Percentiles rank a stretch among this genome's conserved stretches.
Conservation (phyloP, 306 rosid species). For the Castanea crenata region DNA sequence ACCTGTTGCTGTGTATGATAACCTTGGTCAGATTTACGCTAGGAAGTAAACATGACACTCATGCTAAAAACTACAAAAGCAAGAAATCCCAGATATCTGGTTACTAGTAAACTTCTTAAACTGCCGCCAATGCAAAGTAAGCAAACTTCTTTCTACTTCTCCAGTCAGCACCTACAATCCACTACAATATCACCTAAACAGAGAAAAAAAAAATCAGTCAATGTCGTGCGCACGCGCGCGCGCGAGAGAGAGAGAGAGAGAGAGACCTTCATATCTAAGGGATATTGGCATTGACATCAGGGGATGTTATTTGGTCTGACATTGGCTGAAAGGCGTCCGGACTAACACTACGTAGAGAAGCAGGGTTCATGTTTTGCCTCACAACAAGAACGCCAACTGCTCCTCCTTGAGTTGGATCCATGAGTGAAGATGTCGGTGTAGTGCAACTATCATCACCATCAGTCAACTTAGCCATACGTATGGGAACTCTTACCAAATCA, state of each 20-base stretch:
- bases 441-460: constrained; percentile 16
- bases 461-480: constrained; percentile 10
- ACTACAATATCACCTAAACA: not conserved
- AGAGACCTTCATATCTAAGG: not conserved
- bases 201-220: not conserved
- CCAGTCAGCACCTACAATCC: not conserved
- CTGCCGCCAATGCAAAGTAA: not conserved
- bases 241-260: not conserved
- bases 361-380: constrained; percentile 4
- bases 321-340: not conserved
- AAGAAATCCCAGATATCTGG: not conserved
- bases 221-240: not conserved
- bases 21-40: not conserved
- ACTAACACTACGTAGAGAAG: not conserved
- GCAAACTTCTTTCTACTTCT: not conserved
- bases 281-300: constrained; percentile 9
- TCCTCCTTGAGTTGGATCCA: constrained; percentile 8
- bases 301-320: not conserved
- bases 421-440: constrained; percentile 26
- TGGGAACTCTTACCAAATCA: constrained; percentile 6
- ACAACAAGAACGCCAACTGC: not conserved
- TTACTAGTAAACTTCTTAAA: not conserved
- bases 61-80: not conserved
- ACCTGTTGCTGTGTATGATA: too few species aligned
- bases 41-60: not conserved